Percentiles rank a stretch among this genome's conserved stretches.
phyloP scores from a whole-genome alignment of 495 filamentous ascomycete species.

The Penicillium maclennaniae region DNA sequence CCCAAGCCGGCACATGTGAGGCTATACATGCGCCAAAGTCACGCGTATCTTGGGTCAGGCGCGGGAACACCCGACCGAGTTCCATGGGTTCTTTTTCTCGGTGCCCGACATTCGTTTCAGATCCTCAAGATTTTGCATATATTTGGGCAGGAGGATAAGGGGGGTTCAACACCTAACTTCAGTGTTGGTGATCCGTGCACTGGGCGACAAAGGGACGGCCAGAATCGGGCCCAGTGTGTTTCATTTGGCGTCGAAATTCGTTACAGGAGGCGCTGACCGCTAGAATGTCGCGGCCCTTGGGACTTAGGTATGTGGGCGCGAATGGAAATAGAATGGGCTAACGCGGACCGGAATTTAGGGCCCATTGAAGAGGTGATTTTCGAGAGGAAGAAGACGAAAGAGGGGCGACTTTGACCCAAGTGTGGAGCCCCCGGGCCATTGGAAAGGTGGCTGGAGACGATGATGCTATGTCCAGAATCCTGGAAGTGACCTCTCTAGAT shows the following conservation, averaged over 20 bases:
- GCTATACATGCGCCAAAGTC: neutral
- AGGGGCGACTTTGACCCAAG: neutral
- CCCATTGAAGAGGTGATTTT: neutral
- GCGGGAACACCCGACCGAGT: constrained; percentile 16
- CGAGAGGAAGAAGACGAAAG: neutral
- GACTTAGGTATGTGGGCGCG: neutral
- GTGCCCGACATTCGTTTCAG: neutral
- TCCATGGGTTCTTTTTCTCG: constrained; percentile 2
- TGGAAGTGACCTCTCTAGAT: constrained; percentile 4
- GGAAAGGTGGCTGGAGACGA: constrained; percentile 9
- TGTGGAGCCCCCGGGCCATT: constrained; percentile 7
- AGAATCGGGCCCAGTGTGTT: neutral
- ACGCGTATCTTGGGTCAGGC: constrained; percentile 14
- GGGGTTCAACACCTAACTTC: neutral
- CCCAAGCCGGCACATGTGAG: too few relatives aligned
- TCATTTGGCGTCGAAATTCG: neutral
- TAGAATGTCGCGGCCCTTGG: neutral
- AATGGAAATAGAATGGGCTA: neutral
- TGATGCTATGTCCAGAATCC: constrained; percentile 16
- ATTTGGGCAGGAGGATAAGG: neutral
- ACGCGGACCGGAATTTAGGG: neutral
- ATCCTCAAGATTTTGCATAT: too few relatives aligned
- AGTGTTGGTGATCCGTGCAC: neutral
- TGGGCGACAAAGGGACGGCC: neutral
- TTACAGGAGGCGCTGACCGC: constrained; percentile 6